phyloP scores from a whole-genome alignment of 139 green algal genomes.

The Spirogloea muscicola region DNA sequence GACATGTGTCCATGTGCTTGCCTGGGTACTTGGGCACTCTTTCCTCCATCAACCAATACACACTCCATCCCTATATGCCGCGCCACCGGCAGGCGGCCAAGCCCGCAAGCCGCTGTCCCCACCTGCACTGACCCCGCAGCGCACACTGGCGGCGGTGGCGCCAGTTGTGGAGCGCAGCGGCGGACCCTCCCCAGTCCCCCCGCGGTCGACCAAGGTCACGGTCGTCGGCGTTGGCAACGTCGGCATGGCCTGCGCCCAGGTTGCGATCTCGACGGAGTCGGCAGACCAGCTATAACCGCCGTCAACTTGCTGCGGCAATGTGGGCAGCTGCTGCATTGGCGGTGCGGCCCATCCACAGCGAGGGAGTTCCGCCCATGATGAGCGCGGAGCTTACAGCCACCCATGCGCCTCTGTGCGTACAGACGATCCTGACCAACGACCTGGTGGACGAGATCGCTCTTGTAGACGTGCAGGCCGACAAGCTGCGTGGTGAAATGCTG shows the following conservation, averaged over 20 bases:
- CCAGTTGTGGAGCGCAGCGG: no score
- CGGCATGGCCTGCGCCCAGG: slow-evolving; percentile 16
- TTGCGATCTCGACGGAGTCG: background rate
- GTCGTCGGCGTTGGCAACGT: slow-evolving; percentile 26
- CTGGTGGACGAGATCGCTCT: slow-evolving; percentile 25
- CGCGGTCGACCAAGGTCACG: no score
- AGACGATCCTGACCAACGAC: slow-evolving; percentile 18
- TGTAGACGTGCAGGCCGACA: slow-evolving; percentile 21
- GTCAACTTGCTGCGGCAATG: background rate
- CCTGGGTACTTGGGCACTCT: no score
- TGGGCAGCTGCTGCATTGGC: background rate
- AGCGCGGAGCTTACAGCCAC: background rate
- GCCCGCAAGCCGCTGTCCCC: no score
- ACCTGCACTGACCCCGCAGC: no score
- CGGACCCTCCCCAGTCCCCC: no score
- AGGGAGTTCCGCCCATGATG: background rate
- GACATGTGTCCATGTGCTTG: no score
- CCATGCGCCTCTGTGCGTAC: no score
- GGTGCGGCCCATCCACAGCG: background rate
- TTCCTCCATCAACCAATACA: no score
- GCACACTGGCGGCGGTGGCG: no score
- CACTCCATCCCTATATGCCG: no score
- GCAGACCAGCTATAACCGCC: background rate
- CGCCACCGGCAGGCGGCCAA: no score
- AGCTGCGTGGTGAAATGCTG: slow-evolving; percentile 28